phyloP scores from a whole-genome alignment of 768 basidiomycete genomes.

The Leccinum ochraceum region DNA sequence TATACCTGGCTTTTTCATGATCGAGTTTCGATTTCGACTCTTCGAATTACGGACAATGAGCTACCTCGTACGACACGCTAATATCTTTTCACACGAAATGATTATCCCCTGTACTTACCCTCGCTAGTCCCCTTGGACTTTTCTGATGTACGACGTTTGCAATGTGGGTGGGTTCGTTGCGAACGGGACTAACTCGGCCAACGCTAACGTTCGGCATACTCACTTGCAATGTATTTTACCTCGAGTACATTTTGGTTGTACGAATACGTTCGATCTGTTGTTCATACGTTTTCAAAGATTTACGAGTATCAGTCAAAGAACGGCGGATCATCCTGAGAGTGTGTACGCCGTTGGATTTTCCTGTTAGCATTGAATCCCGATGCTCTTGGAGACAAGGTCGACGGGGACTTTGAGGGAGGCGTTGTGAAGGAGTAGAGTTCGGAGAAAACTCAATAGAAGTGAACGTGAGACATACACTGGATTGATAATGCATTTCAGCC shows the following conservation, averaged over 20 bases:
- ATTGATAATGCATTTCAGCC: not conserved
- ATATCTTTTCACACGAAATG: constrained; percentile 10
- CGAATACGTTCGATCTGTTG: constrained; percentile 2
- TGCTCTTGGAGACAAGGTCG: not conserved
- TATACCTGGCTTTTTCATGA: constrained; percentile 25
- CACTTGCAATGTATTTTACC: constrained; percentile 23
- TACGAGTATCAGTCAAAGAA: constrained; percentile 15
- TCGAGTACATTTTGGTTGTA: constrained; percentile 25
- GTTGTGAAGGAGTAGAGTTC: not conserved
- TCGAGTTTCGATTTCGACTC: constrained; percentile 5
- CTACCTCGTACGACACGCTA: constrained; percentile 11
- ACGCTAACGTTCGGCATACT: constrained; percentile 14
- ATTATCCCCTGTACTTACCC: constrained; percentile 20
- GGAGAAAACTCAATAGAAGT: constrained; percentile 7
- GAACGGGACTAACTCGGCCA: constrained; percentile 11
- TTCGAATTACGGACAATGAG: constrained; percentile 15
- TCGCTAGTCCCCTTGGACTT: constrained; percentile 1
- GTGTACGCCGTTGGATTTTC: not conserved
- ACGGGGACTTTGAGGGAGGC: not conserved
- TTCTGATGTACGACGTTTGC: constrained; percentile 19
- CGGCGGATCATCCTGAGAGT: not conserved
- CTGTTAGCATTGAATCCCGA: not conserved
- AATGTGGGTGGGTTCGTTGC: constrained; percentile 16
- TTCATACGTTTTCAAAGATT: not conserved
- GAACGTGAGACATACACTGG: not conserved